phyloP scores from a whole-genome alignment of 2,329 filamentous ascomycete genomes.

The Coniochaeta sp. region DNA sequence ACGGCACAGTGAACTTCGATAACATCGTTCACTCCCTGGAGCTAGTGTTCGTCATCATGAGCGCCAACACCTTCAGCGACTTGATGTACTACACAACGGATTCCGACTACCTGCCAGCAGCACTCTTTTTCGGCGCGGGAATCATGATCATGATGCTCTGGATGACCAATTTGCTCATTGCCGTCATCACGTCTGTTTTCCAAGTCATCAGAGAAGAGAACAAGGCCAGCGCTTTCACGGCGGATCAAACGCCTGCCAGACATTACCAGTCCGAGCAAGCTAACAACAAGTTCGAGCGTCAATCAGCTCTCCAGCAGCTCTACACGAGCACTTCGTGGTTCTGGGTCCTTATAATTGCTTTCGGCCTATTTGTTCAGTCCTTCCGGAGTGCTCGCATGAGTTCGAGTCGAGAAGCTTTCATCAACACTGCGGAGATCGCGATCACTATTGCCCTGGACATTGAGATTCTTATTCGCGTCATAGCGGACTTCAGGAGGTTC shows the following conservation, averaged over 20 bases:
- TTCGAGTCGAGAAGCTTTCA: slow-evolving; percentile 50
- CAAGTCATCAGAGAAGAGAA: slow-evolving; percentile 97
- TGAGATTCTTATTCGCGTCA: slow-evolving; percentile 77
- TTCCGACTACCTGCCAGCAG: slow-evolving; percentile 82
- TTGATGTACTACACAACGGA: slow-evolving; percentile 90
- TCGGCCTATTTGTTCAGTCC: slow-evolving; percentile 72
- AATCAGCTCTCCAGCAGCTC: slow-evolving; percentile 54
- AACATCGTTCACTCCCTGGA: slow-evolving; percentile 89
- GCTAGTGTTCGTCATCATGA: slow-evolving; percentile 97
- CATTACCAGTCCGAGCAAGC: slow-evolving; percentile 19
- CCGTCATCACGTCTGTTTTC: slow-evolving; percentile 97
- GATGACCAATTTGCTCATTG: slow-evolving; percentile 90
- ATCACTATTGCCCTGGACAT: slow-evolving; percentile 72
- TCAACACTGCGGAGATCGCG: slow-evolving; percentile 64
- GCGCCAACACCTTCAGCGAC: slow-evolving; percentile 92
- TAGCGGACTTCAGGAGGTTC: slow-evolving; percentile 74
- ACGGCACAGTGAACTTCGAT: slow-evolving; percentile 87
- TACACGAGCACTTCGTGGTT: slow-evolving; percentile 69
- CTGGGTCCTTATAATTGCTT: slow-evolving; percentile 76
- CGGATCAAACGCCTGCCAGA: slow-evolving; percentile 48
- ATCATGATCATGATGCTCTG: slow-evolving; percentile 94
- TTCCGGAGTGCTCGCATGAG: slow-evolving; percentile 73
- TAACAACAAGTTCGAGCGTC: slow-evolving; percentile 33
- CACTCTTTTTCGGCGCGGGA: slow-evolving; percentile 65
- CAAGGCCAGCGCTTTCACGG: slow-evolving; percentile 86